Evolutionary conservation across 805 yeast species (phyloP), one percentile per base, ranked within the genome.

Genomic region (Candida cerambycidarum): DNA sequence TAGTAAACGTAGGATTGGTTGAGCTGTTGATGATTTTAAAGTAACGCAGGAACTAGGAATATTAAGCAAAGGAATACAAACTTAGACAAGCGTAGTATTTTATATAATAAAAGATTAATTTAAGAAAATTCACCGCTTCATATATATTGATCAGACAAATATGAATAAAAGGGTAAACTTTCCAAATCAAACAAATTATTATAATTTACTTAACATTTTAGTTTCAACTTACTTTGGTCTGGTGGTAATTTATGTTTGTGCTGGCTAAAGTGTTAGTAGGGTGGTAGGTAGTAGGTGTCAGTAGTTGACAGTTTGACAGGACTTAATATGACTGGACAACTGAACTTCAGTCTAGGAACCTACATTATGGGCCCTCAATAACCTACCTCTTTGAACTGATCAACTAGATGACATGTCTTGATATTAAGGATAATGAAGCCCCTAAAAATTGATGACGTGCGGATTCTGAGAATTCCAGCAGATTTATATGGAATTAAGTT

Each of bases 221-320:
- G 38, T 36, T 36, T 29, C 31, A 14, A 41, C 44, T 36, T 41
- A 41, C 44, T 41, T 41, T 41, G 44, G 44, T 41, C 44, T 41
- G 23, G n/a, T 31, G 34, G 13, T 17, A 15, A 24, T 35, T 41
- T 35, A 36, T 41, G 44, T 35, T 15, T 15, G 17, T 27, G 23
- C 9, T 10, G 8, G 8, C 13, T 21, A 23, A 9, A 7, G 16
- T 33, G 37, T 19, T 21, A 21, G 25, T 21, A 21, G 10, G 25
- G 10, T 21, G 6, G 25, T 21, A 21, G 29, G 29, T 25, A 11
- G n/a, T 25, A 25, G 13, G 11, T 9, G 29, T 21, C 8, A 21
- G 23, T 21, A n/a, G n/a, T n/a, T n/a, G n/a, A n/a, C n/a, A n/a
- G n/a, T n/a, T n/a, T n/a, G n/a, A n/a, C n/a, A n/a, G n/a, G n/a